These are phyloP conservation scores for Pseudonitzschia pungens DNA, from an alignment of 108 stramenopile genomes.

Conservation along the genomic window DNA sequence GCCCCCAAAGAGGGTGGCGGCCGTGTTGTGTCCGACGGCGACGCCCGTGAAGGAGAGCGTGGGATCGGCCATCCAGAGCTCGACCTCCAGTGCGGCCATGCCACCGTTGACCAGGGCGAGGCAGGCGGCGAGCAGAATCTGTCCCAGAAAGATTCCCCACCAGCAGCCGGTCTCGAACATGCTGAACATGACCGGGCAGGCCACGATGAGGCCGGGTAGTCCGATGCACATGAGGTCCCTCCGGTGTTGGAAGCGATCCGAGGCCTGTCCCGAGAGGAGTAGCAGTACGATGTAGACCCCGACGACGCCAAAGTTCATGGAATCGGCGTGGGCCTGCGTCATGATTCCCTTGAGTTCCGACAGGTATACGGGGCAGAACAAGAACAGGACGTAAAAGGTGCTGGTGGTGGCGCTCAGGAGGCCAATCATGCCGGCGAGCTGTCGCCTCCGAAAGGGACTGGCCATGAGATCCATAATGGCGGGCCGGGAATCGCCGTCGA, in stretches of 20 bases:
- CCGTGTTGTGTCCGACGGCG: slow-evolving; percentile 62
- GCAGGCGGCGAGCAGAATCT: slow-evolving; percentile 48
- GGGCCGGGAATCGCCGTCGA: slow-evolving; percentile 21
- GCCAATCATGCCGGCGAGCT: slow-evolving; percentile 58
- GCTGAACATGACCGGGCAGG: slow-evolving; percentile 61
- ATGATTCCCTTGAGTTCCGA: slow-evolving; percentile 58
- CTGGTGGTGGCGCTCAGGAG: slow-evolving; percentile 46
- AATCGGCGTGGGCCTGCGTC: slow-evolving; percentile 54
- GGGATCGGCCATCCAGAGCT: slow-evolving; percentile 73
- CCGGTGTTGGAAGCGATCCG: slow-evolving; percentile 58
- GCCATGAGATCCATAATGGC: slow-evolving; percentile 53
- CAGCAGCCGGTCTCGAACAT: slow-evolving; percentile 59
- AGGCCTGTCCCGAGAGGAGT: slow-evolving; percentile 41
- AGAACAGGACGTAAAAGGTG: slow-evolving; percentile 60
- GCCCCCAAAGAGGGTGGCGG: slow-evolving; percentile 60
- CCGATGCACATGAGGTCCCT: slow-evolving; percentile 63
- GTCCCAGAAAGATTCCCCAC: slow-evolving; percentile 52
- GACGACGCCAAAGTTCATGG: slow-evolving; percentile 62
- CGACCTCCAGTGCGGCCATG: slow-evolving; percentile 71
- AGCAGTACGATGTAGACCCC: slow-evolving; percentile 50
- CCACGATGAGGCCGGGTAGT: slow-evolving; percentile 54
- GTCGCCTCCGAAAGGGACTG: slow-evolving; percentile 60
- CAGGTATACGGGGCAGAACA: slow-evolving; percentile 66
- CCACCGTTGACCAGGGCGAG: slow-evolving; percentile 55
- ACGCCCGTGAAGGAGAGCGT: slow-evolving; percentile 69